These are phyloP conservation scores for Leptographium wingfieldii DNA, from an alignment of 2,329 filamentous ascomycete genomes.

Conservation along the genomic window DNA sequence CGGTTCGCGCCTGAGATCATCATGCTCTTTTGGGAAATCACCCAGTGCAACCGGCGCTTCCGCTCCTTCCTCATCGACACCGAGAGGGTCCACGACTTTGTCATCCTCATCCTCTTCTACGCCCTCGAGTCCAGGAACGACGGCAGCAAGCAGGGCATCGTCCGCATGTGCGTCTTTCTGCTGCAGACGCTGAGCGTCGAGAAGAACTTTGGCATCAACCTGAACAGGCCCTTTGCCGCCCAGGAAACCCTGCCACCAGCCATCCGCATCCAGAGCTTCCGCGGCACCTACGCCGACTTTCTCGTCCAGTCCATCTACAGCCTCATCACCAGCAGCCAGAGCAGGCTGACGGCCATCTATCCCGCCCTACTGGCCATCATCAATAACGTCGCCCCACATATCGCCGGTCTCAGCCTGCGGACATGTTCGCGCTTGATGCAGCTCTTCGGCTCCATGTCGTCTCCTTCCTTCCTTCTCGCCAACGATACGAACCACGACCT, in stretches of 20 bases:
- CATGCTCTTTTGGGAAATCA: constrained; percentile 93
- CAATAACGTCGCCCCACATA: constrained; percentile 80
- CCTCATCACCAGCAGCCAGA: constrained; percentile 82
- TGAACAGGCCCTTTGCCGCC: constrained; percentile 79
- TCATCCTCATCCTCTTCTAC: constrained; percentile 83
- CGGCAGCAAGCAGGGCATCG: constrained; percentile 75
- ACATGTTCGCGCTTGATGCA: constrained; percentile 76
- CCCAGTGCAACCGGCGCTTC: constrained; percentile 96
- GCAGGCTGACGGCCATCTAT: constrained; percentile 81
- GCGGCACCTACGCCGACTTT: constrained; percentile 86
- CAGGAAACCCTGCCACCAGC: constrained; percentile 76
- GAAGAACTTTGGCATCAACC: constrained; percentile 73
- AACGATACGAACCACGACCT: constrained; percentile 85
- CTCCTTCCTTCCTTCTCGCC: constrained; percentile 79
- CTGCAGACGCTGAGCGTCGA: constrained; percentile 92
- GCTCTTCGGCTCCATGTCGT: constrained; percentile 83
- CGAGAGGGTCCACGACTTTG: constrained; percentile 82
- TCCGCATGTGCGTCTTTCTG: constrained; percentile 95
- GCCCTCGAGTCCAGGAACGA: constrained; percentile 82
- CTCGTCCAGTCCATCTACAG: constrained; percentile 90
- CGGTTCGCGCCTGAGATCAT: constrained; percentile 92
- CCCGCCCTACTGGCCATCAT: constrained; percentile 84
- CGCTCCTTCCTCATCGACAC: constrained; percentile 95
- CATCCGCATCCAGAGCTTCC: constrained; percentile 74
- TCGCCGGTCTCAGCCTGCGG: constrained; percentile 61